Evolutionary conservation across 192 early-diverging fungal species (phyloP).

Genomic region (Diversispora eburnea): DNA sequence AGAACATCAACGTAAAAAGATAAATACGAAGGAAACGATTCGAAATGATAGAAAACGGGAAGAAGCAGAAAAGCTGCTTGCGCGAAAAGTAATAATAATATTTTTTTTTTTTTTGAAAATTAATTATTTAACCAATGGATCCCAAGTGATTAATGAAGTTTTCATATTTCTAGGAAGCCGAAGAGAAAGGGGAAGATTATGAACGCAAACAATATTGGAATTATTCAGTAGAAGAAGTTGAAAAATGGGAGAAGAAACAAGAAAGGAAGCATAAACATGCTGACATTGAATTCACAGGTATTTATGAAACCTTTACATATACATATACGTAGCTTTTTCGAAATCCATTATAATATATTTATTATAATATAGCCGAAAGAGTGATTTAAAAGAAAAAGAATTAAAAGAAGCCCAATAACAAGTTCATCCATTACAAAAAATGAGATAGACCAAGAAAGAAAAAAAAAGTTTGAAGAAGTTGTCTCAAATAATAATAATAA

Average conservation of each 20-base stretch:
- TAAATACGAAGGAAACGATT: slow-evolving; percentile 60
- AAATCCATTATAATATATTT: background rate
- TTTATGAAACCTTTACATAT: background rate
- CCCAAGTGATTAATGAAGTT: too few relatives aligned
- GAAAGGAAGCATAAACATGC: slow-evolving; percentile 58
- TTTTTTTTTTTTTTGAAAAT: background rate
- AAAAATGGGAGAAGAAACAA: slow-evolving; percentile 81
- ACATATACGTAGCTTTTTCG: background rate
- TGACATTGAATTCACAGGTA: slow-evolving; percentile 82
- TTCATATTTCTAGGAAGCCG: slow-evolving; percentile 44
- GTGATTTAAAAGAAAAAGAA: too few relatives aligned
- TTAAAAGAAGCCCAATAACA: too few relatives aligned
- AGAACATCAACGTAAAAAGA: slow-evolving; percentile 70
- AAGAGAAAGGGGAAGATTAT: slow-evolving; percentile 75
- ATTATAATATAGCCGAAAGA: too few relatives aligned
- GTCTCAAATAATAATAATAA: background rate
- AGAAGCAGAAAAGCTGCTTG: slow-evolving; percentile 70
- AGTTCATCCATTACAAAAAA: too few relatives aligned
- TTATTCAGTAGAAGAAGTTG: slow-evolving; percentile 83
- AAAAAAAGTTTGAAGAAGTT: too few relatives aligned
- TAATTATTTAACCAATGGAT: background rate
- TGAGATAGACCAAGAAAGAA: too few relatives aligned
- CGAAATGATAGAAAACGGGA: slow-evolving; percentile 65
- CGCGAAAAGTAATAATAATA: slow-evolving; percentile 40
- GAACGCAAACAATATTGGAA: slow-evolving; percentile 78